Percentiles rank a stretch among this genome's conserved stretches.
Conservation (phyloP, 2,329 filamentous ascomycete species). For the Chrysoporthe puriensis region DNA sequence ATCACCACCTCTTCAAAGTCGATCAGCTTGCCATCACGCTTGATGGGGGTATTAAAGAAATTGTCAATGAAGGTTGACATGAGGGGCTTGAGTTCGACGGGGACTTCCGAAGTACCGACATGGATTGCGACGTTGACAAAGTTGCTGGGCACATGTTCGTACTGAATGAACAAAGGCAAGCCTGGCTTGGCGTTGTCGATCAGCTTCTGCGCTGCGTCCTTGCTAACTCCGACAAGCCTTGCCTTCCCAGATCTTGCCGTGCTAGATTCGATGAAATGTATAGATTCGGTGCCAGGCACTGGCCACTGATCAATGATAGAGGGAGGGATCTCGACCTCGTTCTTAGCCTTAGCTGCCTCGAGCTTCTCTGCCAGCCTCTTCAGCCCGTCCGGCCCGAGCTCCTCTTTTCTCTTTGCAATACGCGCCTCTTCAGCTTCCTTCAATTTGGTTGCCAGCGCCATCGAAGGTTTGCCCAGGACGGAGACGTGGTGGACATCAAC, state of each 20-base stretch:
- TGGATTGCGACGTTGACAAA: slow-evolving; percentile 87
- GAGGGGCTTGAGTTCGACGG: slow-evolving; percentile 82
- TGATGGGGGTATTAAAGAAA: slow-evolving; percentile 92
- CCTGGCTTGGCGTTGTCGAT: slow-evolving; percentile 69
- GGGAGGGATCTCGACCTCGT: slow-evolving; percentile 83
- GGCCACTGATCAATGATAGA: slow-evolving; percentile 80
- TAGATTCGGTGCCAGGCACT: slow-evolving; percentile 85
- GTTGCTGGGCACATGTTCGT: slow-evolving; percentile 89
- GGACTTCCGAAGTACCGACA: slow-evolving; percentile 76
- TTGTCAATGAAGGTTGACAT: slow-evolving; percentile 85
- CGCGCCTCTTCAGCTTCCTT: slow-evolving; percentile 81
- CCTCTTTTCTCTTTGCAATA: slow-evolving; percentile 75
- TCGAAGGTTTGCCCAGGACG: slow-evolving; percentile 84
- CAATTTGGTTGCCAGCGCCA: slow-evolving; percentile 75
- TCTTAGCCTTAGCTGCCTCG: slow-evolving; percentile 82
- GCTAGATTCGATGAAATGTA: slow-evolving; percentile 89
- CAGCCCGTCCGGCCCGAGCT: slow-evolving; percentile 81
- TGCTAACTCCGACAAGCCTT: slow-evolving; percentile 66
- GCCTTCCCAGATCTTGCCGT: slow-evolving; percentile 84
- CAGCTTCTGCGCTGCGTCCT: slow-evolving; percentile 73
- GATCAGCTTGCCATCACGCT: slow-evolving; percentile 73
- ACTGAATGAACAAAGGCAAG: slow-evolving; percentile 90
- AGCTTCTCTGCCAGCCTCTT: slow-evolving; percentile 74
- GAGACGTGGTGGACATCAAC: slow-evolving; percentile 85
- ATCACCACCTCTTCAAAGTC: slow-evolving; percentile 93